A percentile compares a stretch with the other conserved stretches of the same genome.
These are phyloP conservation scores for Cercospora sojina DNA, from an alignment of 2,329 filamentous ascomycete genomes.

Conservation along the genomic window DNA sequence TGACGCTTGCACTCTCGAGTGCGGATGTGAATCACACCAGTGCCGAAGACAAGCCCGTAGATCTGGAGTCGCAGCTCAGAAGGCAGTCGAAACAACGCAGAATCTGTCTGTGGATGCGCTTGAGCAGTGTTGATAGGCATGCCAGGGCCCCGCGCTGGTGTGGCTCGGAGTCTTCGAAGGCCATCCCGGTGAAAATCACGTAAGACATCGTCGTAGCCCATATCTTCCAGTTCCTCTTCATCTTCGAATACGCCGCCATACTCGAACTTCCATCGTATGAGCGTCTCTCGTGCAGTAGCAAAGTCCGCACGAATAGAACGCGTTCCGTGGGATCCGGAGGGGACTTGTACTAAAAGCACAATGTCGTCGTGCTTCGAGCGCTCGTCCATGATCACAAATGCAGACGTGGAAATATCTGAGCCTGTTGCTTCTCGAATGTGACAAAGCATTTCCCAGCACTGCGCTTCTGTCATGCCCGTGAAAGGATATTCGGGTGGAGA, in stretches of 20 bases:
- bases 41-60: neutral
- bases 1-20: neutral
- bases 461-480: neutral
- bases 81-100: neutral
- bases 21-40: neutral
- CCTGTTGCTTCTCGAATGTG: neutral
- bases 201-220: neutral
- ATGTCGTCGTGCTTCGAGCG: neutral
- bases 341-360: neutral
- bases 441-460: neutral
- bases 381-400: neutral
- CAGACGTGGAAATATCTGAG: neutral
- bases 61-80: neutral
- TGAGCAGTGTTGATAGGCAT: neutral
- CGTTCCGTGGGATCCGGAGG: neutral
- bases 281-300: neutral
- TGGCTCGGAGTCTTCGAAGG: neutral
- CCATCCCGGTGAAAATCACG: neutral
- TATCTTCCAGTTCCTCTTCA: neutral
- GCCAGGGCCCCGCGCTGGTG: neutral
- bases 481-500: neutral
- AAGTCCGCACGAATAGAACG: neutral
- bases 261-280: neutral
- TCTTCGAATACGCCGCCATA: neutral
- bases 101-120: neutral